These are phyloP conservation scores for Candida berthetii DNA, from an alignment of 805 yeast species.

Conservation along the genomic window DNA sequence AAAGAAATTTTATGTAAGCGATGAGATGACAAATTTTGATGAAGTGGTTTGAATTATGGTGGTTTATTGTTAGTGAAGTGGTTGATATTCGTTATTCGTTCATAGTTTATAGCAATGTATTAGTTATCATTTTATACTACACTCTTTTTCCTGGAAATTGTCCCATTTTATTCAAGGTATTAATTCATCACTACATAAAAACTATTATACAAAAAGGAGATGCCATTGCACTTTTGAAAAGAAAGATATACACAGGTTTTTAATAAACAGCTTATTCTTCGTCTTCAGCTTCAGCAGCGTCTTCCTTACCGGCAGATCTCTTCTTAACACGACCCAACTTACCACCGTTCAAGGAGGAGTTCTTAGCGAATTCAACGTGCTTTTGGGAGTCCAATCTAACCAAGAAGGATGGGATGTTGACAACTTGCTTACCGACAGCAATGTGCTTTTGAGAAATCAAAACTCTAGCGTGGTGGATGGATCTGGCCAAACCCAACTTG, in stretches of 20 bases:
- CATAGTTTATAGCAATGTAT: no score
- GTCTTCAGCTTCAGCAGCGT: constrained; percentile 70
- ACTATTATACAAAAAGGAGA: constrained; percentile 1
- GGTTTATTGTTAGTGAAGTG: no score
- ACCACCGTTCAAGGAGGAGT: constrained; percentile 99
- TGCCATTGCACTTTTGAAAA: constrained; percentile 3
- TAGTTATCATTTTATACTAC: no score
- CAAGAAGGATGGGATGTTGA: constrained; percentile 98
- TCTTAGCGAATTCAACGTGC: constrained; percentile 99
- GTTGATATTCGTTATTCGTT: no score
- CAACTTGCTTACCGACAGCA: constrained; percentile 99
- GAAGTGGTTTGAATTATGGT: background rate
- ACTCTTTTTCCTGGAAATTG: no score
- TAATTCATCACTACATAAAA: background rate
- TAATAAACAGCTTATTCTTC: constrained; percentile 41
- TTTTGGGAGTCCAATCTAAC: constrained; percentile 99
- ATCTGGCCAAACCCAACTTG: constrained; percentile 99
- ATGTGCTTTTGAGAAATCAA: constrained; percentile 98
- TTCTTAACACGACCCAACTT: constrained; percentile 99
- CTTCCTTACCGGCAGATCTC: constrained; percentile 56
- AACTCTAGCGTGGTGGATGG: constrained; percentile 99
- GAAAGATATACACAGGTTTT: constrained; percentile 6
- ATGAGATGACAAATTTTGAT: background rate
- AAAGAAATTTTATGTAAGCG: background rate
- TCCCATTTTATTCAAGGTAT: no score